Evolutionary conservation across 2,329 filamentous ascomycete genomes (phyloP).

Genomic region (Fusarium agapanthi): DNA sequence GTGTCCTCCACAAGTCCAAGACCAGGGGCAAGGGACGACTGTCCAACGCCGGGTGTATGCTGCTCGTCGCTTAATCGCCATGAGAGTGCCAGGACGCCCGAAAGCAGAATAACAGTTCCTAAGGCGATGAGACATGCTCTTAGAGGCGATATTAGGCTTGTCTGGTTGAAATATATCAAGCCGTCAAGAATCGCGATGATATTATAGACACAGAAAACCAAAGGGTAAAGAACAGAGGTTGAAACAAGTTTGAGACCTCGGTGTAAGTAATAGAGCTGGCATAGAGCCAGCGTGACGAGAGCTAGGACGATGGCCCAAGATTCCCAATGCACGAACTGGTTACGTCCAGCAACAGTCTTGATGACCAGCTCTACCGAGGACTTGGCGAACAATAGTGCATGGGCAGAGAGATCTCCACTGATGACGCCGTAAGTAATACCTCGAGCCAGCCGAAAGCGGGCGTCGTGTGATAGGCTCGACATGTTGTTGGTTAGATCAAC

Average conservation of each 20-base stretch:
- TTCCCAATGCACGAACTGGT: conserved; percentile 95
- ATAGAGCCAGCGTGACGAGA: conserved; percentile 82
- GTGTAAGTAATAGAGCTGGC: conserved; percentile 95
- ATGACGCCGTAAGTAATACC: conserved; percentile 90
- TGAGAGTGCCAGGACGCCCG: conserved; percentile 88
- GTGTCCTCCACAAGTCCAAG: conserved; percentile 81
- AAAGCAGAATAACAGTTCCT: conserved; percentile 85
- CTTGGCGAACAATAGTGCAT: conserved; percentile 92
- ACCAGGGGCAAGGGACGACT: conserved; percentile 81
- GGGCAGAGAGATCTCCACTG: conserved; percentile 92
- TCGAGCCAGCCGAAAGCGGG: conserved; percentile 76
- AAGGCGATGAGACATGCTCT: conserved; percentile 85
- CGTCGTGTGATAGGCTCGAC: conserved; percentile 64
- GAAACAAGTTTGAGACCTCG: conserved; percentile 93
- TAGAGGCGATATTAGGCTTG: conserved; percentile 77
- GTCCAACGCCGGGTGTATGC: conserved; percentile 65
- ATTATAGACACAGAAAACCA: conserved; percentile 99
- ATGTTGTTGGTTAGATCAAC: conserved; percentile 65
- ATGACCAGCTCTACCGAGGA: conserved; percentile 95
- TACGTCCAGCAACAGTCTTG: conserved; percentile 82
- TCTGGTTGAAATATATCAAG: conserved; percentile 95
- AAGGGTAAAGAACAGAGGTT: conserved; percentile 93
- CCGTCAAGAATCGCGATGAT: conserved; percentile 98
- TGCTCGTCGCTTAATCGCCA: conserved; percentile 90
- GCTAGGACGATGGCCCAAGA: conserved; percentile 90